A percentile compares a stretch with the other conserved stretches of the same genome.
phyloP scores from a whole-genome alignment of 2,329 filamentous ascomycete genomes.

The Pseudogymnoascus sp. region DNA sequence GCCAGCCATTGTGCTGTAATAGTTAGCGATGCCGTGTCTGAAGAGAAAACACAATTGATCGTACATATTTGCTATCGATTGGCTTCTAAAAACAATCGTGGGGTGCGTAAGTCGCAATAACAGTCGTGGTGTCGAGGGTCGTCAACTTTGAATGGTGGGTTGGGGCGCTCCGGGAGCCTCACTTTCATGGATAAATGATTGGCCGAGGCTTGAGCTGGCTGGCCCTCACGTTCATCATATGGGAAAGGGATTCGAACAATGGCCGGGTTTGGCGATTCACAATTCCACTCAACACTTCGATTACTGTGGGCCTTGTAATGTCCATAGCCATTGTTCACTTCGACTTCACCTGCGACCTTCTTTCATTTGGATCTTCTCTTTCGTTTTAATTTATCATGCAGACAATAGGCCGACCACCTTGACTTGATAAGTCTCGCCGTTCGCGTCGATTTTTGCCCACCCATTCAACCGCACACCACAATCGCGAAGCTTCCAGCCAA shows the following conservation, averaged over 20 bases:
- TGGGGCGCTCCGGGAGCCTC: constrained; percentile 5
- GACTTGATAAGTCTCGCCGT: constrained; percentile 9
- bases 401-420: constrained; percentile 4
- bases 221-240: background rate
- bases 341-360: constrained; percentile 1
- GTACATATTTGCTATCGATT: background rate
- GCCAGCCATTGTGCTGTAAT: constrained; percentile 7
- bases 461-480: constrained; percentile 1
- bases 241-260: background rate
- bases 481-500: constrained; percentile 5
- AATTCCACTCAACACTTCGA: constrained; percentile 3
- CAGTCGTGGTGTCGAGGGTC: background rate
- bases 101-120: background rate
- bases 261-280: constrained; percentile 7
- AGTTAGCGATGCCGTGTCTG: background rate
- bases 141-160: constrained; percentile 8
- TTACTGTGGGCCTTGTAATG: background rate
- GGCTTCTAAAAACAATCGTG: constrained; percentile 2
- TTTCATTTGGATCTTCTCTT: background rate
- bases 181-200: constrained; percentile 8
- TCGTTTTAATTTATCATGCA: constrained; percentile 8
- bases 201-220: constrained; percentile 4
- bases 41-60: background rate
- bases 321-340: background rate
- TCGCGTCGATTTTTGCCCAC: constrained; percentile 6